phyloP scores from a whole-genome alignment of 441 rosid genomes.

The Brassica balearica region DNA sequence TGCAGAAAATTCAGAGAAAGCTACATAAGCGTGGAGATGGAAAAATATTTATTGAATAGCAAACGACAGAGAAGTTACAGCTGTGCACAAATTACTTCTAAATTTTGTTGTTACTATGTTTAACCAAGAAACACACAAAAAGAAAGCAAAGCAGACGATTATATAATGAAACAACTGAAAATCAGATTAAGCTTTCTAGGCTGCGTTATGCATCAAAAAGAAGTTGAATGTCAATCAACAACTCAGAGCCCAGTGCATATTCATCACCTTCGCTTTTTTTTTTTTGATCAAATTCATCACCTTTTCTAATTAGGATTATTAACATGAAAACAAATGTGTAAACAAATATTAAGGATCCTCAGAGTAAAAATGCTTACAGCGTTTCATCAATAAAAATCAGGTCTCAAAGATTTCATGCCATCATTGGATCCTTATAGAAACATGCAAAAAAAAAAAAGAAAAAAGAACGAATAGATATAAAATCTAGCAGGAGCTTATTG shows the following conservation, averaged over 20 bases:
- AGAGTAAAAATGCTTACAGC: conserved; percentile 38
- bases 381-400: conserved; percentile 43
- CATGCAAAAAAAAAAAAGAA: too few relatives aligned
- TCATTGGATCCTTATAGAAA: conserved; percentile 35
- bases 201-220: conserved; percentile 48
- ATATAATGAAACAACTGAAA: neutral
- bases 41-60: too few relatives aligned
- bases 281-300: conserved; percentile 51
- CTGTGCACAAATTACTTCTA: too few relatives aligned
- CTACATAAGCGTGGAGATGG: too few relatives aligned
- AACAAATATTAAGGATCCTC: conserved; percentile 26
- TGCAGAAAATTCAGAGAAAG: too few relatives aligned
- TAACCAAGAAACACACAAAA: too few relatives aligned
- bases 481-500: conserved; percentile 44
- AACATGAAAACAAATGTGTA: neutral
- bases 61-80: too few relatives aligned
- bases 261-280: conserved; percentile 55
- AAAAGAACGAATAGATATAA: neutral
- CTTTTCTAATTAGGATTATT: conserved; percentile 12
- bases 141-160: too few relatives aligned
- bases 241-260: conserved; percentile 87
- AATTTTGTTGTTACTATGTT: too few relatives aligned
- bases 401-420: conserved; percentile 48
- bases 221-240: conserved; percentile 43
- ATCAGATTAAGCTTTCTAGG: conserved; percentile 49